Evolutionary conservation across 139 green algal genomes (phyloP).

Genomic region (Marvania coccoides): DNA sequence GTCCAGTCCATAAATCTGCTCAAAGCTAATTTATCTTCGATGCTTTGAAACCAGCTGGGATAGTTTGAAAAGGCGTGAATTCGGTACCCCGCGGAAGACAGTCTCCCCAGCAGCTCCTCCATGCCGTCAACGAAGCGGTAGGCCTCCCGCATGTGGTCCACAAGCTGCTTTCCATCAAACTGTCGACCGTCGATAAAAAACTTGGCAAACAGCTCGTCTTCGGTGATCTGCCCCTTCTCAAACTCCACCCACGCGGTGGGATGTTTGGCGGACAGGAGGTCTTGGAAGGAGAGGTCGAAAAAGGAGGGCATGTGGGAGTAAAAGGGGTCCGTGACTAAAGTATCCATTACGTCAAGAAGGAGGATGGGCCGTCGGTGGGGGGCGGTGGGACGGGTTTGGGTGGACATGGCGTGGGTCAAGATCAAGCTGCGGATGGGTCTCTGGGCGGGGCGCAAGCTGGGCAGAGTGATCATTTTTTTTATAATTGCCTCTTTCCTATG

Average conservation of each 20-base stretch:
- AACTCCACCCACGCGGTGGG: slow-evolving; percentile 81
- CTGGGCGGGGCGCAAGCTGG: too few species aligned
- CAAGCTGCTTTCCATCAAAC: slow-evolving; percentile 53
- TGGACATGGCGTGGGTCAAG: too few species aligned
- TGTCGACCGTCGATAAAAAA: slow-evolving; percentile 74
- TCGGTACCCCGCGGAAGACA: slow-evolving; percentile 43
- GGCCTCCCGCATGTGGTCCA: slow-evolving; percentile 50
- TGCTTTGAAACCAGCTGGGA: slow-evolving; percentile 61
- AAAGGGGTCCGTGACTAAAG: slow-evolving; percentile 74
- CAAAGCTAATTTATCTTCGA: slow-evolving; percentile 73
- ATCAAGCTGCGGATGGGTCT: too few species aligned
- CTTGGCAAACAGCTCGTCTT: slow-evolving; percentile 56
- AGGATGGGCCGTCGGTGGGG: slow-evolving; percentile 29
- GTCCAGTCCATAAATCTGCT: slow-evolving; percentile 69
- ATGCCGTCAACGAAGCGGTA: slow-evolving; percentile 81
- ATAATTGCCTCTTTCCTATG: too few species aligned
- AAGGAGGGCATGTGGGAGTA: slow-evolving; percentile 70
- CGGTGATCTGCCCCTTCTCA: slow-evolving; percentile 58
- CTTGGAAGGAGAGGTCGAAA: slow-evolving; percentile 51
- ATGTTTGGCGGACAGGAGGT: slow-evolving; percentile 74
- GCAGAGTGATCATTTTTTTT: too few species aligned
- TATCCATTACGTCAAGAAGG: slow-evolving; percentile 62
- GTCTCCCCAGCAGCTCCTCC: slow-evolving; percentile 48
- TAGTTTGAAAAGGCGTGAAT: slow-evolving; percentile 77
- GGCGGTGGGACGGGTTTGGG: not conserved